Percentiles rank a stretch among this genome's conserved stretches.
Conservation (phyloP, 331 rosid genomes). For the Quercus lobata region DNA sequence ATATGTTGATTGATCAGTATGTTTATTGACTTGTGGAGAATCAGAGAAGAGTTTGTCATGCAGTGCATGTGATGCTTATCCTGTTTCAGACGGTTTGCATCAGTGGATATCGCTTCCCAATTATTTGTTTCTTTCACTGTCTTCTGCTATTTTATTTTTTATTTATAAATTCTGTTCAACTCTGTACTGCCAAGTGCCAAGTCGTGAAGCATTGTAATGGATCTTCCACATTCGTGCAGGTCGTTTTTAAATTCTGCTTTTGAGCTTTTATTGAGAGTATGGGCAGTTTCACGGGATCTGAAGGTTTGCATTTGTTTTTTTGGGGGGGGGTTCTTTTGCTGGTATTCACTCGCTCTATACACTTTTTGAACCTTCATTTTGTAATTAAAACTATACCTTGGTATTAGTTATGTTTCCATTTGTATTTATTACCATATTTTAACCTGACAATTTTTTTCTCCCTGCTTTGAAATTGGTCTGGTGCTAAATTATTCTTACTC, state of each 20-base stretch:
- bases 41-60: slow-evolving; percentile 85
- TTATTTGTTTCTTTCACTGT: background rate
- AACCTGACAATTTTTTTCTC: background rate
- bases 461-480: background rate
- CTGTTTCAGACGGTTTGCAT: slow-evolving; percentile 83
- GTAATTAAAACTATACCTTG: background rate
- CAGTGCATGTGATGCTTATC: slow-evolving; percentile 89
- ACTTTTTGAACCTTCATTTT: background rate
- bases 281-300: slow-evolving; percentile 90
- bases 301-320: slow-evolving; percentile 57
- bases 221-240: slow-evolving; percentile 95
- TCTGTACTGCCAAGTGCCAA: slow-evolving; percentile 89
- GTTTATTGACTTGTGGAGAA: slow-evolving; percentile 77
- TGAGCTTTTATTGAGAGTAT: slow-evolving; percentile 87
- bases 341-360: background rate
- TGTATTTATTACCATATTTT: background rate
- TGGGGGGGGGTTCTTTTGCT: background rate
- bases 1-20: slow-evolving; percentile 68
- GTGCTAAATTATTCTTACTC: background rate
- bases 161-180: slow-evolving; percentile 15
- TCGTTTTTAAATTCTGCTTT: slow-evolving; percentile 93
- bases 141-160: background rate
- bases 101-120: slow-evolving; percentile 48
- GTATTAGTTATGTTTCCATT: background rate
- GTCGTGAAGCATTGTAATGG: slow-evolving; percentile 81